Evolutionary conservation across 2,329 filamentous ascomycete species (phyloP), one percentile per base, ranked within the genome.

Genomic region (Xylariaceae sp.): DNA sequence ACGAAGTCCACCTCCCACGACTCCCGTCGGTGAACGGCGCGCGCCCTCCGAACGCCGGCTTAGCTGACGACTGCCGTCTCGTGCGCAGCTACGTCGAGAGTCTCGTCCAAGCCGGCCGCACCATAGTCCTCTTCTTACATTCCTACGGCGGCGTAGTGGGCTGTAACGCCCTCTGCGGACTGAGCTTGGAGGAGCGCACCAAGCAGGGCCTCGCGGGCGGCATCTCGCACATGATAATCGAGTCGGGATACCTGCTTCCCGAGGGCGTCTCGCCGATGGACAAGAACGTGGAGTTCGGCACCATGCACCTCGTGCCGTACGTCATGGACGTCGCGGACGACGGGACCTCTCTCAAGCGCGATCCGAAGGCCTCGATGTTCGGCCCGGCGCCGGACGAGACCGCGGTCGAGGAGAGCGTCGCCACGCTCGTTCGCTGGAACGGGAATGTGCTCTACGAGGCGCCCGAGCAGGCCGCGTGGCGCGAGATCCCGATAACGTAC

Each of bases 101-200:
- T 2, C 64, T 68, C 2, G 48, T 64, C 3, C 40, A 50, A 1
- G 55, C 54, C 0, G 67, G 66, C 2, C 59, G 57, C 2, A 54
- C 34, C 6, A 53, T 66, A 1, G 53, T 58, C 3, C 60, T 50
- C 3, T 32, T 68, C 8, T 53, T 64, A 53, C 62, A 69, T 34
- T 66, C 61, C 1, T 68, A 68, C 43, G 67, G 66, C 11, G 66
- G 66, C 0, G 62, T 65, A 27, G 66, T 69, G 2, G 62, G 62
- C 8, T 59, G 60, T 11, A 67, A 67, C 37, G 63, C 64, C 1
- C 42, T 68, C 0, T 19, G 56, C 47, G 60, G 62, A 0, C 57
- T 69, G 0, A 57, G 63, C 5, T 4, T 42, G 1, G 49, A 60
- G 5, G 29, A 51, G 8, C 60, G 61, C 6, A 42, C 56, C 2